Percentiles rank a stretch among this genome's conserved stretches.
These are phyloP conservation scores for Cymbopogon citratus DNA, from an alignment of 176 grass and related monocot species.

Conservation along the genomic window DNA sequence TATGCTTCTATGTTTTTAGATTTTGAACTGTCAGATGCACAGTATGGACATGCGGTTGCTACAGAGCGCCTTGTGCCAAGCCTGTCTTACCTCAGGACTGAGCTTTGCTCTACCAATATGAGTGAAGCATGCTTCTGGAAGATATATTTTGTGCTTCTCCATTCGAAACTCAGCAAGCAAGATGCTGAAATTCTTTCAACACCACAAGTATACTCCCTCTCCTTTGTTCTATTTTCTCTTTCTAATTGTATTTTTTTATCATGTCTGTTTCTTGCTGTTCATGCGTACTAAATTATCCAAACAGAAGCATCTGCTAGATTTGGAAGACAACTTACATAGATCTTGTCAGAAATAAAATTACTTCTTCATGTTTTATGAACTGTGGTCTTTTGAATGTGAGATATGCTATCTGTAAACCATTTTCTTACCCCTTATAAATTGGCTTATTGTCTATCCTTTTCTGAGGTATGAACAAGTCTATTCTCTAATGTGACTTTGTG, in stretches of 20 bases:
- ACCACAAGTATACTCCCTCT: conserved; percentile 37
- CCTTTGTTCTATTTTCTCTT: background rate
- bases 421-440: background rate
- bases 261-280: conserved; percentile 6
- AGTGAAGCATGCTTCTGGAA: conserved; percentile 78
- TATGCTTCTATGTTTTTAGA: conserved; percentile 30
- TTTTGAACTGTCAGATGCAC: conserved; percentile 68
- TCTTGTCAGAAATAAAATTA: background rate
- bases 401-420: background rate
- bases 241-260: background rate
- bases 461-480: background rate
- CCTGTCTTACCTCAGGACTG: conserved; percentile 50
- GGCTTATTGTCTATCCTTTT: background rate
- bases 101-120: conserved; percentile 64
- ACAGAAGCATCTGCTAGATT: background rate
- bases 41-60: conserved; percentile 57
- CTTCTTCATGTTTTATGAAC: background rate
- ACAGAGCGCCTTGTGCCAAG: conserved; percentile 57
- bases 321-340: background rate
- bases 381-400: conserved; percentile 4
- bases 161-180: conserved; percentile 52
- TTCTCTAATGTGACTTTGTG: background rate
- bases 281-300: background rate
- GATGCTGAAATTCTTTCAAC: conserved; percentile 62
- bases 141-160: conserved; percentile 79